Base-by-base conservation (phyloP, 768 basidiomycete genomes). In the Amanita polypyramis region DNA sequence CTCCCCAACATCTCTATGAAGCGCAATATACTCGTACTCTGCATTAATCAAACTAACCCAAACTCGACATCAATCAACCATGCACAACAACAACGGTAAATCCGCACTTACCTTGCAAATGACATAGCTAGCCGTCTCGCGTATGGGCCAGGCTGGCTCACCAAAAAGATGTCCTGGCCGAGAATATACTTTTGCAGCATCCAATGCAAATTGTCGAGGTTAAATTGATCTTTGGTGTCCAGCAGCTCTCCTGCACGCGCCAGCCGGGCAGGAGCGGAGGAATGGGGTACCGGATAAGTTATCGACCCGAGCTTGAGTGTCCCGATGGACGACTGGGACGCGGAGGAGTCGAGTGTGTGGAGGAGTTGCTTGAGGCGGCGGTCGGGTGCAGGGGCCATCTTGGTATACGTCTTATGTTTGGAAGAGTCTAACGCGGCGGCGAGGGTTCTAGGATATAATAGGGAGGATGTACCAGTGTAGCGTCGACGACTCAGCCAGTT, bases 1-100 rank as follows among this genome's bases (percentile, higher is more conserved):
- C 56, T 82, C 80, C n/a, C 81, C 80, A 5, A 82, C 75, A 57
- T 84, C 81, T 45, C 80, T 62, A 59, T 84, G 80, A 4, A 84
- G 60, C 2, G 79, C 74, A 49, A 84, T 75, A 52, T 80, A 77
- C 55, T 84, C 81, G 53, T 82, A 84, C 60, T 82, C 81, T 14
- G 76, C 61, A 56, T 84, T 84, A 40, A 82, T 76, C 38, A 81
- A 34, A 52, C 77, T 79, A 42, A 37, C 10, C 34, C n/a, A n/a
- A 40, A 14, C 17, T 8, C 27, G 9, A 5, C 35, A 39, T 27
- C 12, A 47, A n/a, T 14, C 2, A n/a, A 38, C 2, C 19, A 3
- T 2, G 3, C 2, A 34, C n/a, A n/a, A 5, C 2, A 25, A 21
- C 14, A 25, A 5, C n/a, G n/a, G 11, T n/a, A 35, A 1, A 30